Conservation (phyloP, 1,139 yeast species). For the Candida albicans region DNA sequence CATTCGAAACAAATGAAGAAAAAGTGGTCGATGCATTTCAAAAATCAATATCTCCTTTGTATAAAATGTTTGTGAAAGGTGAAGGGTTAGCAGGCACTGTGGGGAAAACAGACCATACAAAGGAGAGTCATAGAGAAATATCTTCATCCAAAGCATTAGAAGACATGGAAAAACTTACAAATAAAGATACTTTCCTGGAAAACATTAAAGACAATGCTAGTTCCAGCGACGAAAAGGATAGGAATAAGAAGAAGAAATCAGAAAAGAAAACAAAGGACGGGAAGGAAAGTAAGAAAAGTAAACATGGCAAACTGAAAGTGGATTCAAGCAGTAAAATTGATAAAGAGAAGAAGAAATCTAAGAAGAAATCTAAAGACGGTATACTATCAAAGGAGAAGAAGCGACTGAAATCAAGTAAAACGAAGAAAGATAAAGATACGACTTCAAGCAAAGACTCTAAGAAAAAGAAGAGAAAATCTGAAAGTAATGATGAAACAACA, state of each 20-base stretch:
- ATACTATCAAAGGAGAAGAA: conserved; percentile 13
- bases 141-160: conserved; percentile 14
- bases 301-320: too few species aligned
- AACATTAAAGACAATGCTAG: not conserved
- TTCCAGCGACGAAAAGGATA: conserved; percentile 13
- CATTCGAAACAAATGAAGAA: conserved; percentile 46
- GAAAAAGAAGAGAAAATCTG: conserved; percentile 12
- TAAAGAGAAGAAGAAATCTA: conserved; percentile 14
- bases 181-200: conserved; percentile 16
- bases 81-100: conserved; percentile 82
- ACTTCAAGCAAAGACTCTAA: conserved; percentile 15
- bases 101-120: conserved; percentile 32
- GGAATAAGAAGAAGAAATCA: conserved; percentile 18
- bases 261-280: conserved; percentile 18
- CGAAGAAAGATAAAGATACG: conserved; percentile 15
- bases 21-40: conserved; percentile 34
- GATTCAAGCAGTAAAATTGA: too few species aligned
- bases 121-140: conserved; percentile 18
- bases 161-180: conserved; percentile 13
- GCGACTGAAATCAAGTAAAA: conserved; percentile 14
- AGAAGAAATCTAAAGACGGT: conserved; percentile 16
- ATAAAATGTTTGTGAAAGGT: conserved; percentile 80
- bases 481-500: conserved; percentile 7
- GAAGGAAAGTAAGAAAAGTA: conserved; percentile 16
- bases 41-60: conserved; percentile 58